Conservation (phyloP, 1,284 basidiomycete species). For the Leccinum subspadiceum region DNA sequence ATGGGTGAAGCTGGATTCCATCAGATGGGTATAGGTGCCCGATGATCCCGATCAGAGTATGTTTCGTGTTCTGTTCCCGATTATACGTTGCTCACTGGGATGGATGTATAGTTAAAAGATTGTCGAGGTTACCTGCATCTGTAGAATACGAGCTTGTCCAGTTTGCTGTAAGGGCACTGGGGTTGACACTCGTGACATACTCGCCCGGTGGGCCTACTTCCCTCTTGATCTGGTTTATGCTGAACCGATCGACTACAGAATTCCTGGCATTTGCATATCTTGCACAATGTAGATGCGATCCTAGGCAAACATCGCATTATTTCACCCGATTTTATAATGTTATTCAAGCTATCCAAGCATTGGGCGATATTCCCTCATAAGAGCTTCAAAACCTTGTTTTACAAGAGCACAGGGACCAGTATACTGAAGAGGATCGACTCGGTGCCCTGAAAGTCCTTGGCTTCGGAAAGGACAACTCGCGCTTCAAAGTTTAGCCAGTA, state of each 20-base stretch:
- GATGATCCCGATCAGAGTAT: conserved; percentile 64
- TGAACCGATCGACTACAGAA: conserved; percentile 40
- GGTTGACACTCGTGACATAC: conserved; percentile 63
- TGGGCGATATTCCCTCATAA: conserved; percentile 40
- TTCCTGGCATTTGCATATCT: conserved; percentile 72
- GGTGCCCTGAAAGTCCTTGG: conserved; percentile 53
- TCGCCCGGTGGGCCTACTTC: conserved; percentile 50
- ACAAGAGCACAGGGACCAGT: conserved; percentile 63
- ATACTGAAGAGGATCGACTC: conserved; percentile 52
- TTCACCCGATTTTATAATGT: conserved; percentile 58
- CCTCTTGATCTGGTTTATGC: not conserved
- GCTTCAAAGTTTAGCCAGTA: conserved; percentile 55
- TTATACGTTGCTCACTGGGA: conserved; percentile 5
- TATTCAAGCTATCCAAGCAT: conserved; percentile 45
- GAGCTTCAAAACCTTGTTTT: conserved; percentile 55
- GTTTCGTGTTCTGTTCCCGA: conserved; percentile 22
- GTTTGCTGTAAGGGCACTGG: conserved; percentile 48
- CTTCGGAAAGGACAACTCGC: conserved; percentile 57
- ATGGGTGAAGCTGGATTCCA: conserved; percentile 59
- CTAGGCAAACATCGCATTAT: conserved; percentile 55
- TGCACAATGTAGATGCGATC: conserved; percentile 77
- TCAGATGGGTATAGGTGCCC: conserved; percentile 69
- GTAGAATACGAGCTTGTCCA: conserved; percentile 39
- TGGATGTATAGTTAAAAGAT: conserved; percentile 48
- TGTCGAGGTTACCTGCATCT: conserved; percentile 42